These are phyloP conservation scores for Penicillium odoratum DNA, from an alignment of 495 filamentous ascomycete species.

Conservation along the genomic window DNA sequence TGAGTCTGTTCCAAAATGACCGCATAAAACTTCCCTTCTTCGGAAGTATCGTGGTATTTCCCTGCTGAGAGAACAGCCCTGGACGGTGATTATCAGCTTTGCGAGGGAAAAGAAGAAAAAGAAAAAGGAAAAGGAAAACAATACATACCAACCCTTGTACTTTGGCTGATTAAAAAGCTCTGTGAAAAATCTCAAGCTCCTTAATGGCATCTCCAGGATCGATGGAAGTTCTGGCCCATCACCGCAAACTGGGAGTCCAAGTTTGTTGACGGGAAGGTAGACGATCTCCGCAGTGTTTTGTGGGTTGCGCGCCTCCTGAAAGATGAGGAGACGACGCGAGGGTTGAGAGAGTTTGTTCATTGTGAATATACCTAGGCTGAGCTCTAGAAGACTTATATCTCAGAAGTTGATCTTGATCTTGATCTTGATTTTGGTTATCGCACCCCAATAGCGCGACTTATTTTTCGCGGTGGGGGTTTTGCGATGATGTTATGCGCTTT, in stretches of 20 bases:
- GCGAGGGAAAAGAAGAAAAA: slow-evolving; percentile 4
- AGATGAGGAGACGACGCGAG: slow-evolving; percentile 37
- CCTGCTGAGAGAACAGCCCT: slow-evolving; percentile 44
- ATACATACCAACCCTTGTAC: slow-evolving; percentile 48
- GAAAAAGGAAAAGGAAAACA: slow-evolving; percentile 7
- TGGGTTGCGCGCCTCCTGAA: slow-evolving; percentile 39
- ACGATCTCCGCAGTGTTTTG: slow-evolving; percentile 30
- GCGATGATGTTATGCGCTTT: not conserved
- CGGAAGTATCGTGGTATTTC: slow-evolving; percentile 41
- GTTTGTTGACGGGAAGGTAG: slow-evolving; percentile 46
- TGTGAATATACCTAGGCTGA: not conserved
- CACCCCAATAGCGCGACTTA: not conserved
- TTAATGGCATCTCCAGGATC: slow-evolving; percentile 41
- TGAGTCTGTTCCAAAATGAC: slow-evolving; percentile 40
- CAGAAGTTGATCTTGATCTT: no score
- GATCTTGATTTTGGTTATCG: no score
- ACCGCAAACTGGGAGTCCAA: slow-evolving; percentile 43
- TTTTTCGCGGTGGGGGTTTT: not conserved
- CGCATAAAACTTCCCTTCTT: slow-evolving; percentile 46
- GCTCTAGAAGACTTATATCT: no score
- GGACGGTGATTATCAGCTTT: not conserved
- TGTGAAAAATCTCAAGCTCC: slow-evolving; percentile 41
- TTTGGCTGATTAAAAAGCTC: slow-evolving; percentile 47
- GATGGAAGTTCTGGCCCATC: slow-evolving; percentile 38
- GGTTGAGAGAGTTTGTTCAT: slow-evolving; percentile 13